phyloP scores from a whole-genome alignment of 75 land plant species.

The Selaginella tamariscina region DNA sequence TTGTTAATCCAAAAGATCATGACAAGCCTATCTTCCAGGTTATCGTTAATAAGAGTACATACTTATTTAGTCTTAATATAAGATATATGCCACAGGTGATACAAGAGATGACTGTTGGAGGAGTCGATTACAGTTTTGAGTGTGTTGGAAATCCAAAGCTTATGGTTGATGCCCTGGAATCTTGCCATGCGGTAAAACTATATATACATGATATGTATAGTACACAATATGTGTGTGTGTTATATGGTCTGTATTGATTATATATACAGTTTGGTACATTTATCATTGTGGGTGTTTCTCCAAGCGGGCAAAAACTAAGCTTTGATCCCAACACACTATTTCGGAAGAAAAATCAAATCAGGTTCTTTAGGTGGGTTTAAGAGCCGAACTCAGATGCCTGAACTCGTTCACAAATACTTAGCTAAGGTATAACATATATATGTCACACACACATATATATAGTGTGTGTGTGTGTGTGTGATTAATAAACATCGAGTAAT shows the following conservation, averaged over 20 bases:
- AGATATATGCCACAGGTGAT: neutral
- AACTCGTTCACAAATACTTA: neutral
- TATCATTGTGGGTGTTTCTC: neutral
- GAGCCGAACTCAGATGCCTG: neutral
- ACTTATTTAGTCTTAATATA: too few species aligned
- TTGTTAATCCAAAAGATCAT: conserved; percentile 47
- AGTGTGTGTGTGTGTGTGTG: too few species aligned
- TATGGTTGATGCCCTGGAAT: neutral
- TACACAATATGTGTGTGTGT: too few species aligned
- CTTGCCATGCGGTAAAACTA: neutral
- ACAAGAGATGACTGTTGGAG: neutral
- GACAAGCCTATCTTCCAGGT: conserved; percentile 72
- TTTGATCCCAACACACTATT: neutral
- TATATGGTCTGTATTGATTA: too few species aligned
- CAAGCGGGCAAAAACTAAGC: neutral
- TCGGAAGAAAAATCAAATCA: neutral
- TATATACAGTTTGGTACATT: neutral
- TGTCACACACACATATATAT: too few species aligned
- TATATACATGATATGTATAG: too few species aligned
- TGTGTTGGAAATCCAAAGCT: neutral
- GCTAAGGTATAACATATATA: neutral
- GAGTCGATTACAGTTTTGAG: neutral
- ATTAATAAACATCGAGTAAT: too few species aligned
- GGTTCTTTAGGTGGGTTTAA: neutral
- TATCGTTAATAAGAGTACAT: too few species aligned